Percentiles rank a stretch among this genome's conserved stretches.
These are phyloP conservation scores for Dothideomycetes sp. DNA, from an alignment of 2,329 filamentous ascomycete genomes.

Conservation along the genomic window DNA sequence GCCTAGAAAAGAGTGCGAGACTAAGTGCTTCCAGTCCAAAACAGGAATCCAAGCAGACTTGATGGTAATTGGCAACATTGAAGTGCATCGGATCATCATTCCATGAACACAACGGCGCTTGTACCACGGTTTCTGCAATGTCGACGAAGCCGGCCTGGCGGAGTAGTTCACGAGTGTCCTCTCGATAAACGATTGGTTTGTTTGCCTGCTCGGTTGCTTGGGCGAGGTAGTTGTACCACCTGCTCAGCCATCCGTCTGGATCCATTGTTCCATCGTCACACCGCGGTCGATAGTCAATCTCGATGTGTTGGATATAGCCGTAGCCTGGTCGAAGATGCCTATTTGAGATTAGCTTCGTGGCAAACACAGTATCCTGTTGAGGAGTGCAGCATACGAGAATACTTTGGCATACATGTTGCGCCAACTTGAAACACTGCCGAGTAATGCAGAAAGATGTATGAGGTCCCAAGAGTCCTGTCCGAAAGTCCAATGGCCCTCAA, in stretches of 20 bases:
- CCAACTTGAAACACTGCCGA: conserved; percentile 71
- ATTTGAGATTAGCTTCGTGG: conserved; percentile 15
- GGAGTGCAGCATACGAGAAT: conserved; percentile 41
- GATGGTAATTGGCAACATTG: conserved; percentile 72
- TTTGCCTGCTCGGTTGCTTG: conserved; percentile 53
- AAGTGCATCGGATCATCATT: conserved; percentile 51
- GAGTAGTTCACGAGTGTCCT: conserved; percentile 50
- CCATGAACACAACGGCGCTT: conserved; percentile 67
- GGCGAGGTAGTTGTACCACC: conserved; percentile 48
- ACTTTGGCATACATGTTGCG: conserved; percentile 59
- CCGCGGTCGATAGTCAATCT: conserved; percentile 72
- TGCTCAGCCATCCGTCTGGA: conserved; percentile 43
- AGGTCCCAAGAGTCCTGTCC: conserved; percentile 65
- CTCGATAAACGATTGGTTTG: conserved; percentile 55
- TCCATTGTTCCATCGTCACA: conserved; percentile 55
- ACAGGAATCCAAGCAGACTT: conserved; percentile 62
- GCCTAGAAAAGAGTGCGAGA: conserved; percentile 43
- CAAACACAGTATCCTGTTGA: conserved; percentile 3
- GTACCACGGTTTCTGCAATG: conserved; percentile 58
- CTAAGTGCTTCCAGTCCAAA: conserved; percentile 55
- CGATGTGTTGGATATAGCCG: conserved; percentile 76
- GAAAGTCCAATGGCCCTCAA: conserved; percentile 64
- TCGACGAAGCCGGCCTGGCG: conserved; percentile 67
- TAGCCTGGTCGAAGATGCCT: conserved; percentile 67
- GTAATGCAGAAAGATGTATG: conserved; percentile 70